Percentiles rank a stretch among this genome's conserved stretches.
phyloP scores from a whole-genome alignment of 73 alveolate species.

The Blepharisma japonicum region DNA sequence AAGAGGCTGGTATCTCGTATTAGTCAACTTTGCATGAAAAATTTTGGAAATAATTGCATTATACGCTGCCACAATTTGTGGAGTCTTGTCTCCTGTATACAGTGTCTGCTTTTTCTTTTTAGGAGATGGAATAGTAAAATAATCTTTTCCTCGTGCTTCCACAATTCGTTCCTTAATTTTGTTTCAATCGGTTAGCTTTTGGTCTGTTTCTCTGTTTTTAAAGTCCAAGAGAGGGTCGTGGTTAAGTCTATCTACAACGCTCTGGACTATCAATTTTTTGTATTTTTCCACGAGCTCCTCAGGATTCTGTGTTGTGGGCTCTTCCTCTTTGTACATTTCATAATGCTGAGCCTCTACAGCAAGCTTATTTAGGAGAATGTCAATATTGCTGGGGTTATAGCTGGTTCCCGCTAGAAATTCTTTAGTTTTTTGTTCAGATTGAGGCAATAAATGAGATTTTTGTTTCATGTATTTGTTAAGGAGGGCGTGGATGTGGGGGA shows the following conservation, averaged over 20 bases:
- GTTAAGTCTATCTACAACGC: background rate
- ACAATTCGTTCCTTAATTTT: background rate
- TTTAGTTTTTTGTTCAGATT: constrained; percentile 17
- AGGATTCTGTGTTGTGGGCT: background rate
- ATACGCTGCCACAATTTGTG: background rate
- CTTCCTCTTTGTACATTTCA: constrained; percentile 2
- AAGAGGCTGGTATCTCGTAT: background rate
- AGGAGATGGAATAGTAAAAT: constrained; percentile 17
- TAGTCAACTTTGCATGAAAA: background rate
- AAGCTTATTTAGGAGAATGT: background rate
- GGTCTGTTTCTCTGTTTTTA: background rate
- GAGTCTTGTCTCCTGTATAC: too few species aligned
- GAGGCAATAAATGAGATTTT: background rate
- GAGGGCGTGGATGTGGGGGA: constrained; percentile 21
- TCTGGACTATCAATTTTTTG: background rate
- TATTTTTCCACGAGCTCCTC: background rate
- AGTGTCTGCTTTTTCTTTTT: background rate
- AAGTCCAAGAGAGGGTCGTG: background rate
- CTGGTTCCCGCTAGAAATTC: constrained; percentile 13
- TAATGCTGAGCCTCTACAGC: background rate
- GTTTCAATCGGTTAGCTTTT: constrained; percentile 9
- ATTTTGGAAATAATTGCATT: background rate
- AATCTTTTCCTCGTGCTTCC: constrained; percentile 14
- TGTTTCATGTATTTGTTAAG: constrained; percentile 16
- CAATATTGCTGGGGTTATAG: constrained; percentile 14